Evolutionary conservation across 2,329 filamentous ascomycete species (phyloP), one percentile per base, ranked within the genome.

Genomic region (Colletotrichum truncatum): DNA sequence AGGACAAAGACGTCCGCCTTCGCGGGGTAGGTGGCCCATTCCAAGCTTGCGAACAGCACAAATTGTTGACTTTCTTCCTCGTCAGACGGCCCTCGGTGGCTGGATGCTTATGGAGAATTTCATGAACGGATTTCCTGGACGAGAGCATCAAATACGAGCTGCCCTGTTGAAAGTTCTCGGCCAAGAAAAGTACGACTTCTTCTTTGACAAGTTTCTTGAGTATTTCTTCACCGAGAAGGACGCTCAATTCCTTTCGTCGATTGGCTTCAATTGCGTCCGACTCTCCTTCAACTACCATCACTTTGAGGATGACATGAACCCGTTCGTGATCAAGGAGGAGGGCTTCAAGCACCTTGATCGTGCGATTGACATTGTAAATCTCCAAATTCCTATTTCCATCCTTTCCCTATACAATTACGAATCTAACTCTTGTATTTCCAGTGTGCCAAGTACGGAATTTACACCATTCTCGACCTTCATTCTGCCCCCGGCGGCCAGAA

Each of bases 271-370:
- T 72, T 89, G 85, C 70, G 77, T 89, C 3, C 81, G 87, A 0
- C 74, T 90, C 3, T 86, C 87, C 0, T 88, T 90, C 74, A 89
- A 89, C 71, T 88, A 89, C 69, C 82, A 83, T 1, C 84, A 87
- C 68, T 85, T 86, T 34, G 82, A 85, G 63, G 82, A 87, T 64
- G 82, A 85, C 58, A 78, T 82, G 75, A 81, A 85, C 63, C 84
- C 84, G 0, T 71, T 77, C 6, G 79, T 82, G 0, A 71, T 85
- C 9, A 85, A 84, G 68, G 70, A 78, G 12, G 74, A 76, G 8
- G 84, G 84, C 0, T 85, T 86, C 68, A 80, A 82, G 64, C 78
- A 80, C 48, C 70, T 86, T 1, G 84, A 87, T 66, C 75, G 81
- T 11, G 77, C 84, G 1, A 75, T 87, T 5, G 74, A 85, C 1